Base-by-base conservation (phyloP, 306 rosid species). In the Urtica urens region DNA sequence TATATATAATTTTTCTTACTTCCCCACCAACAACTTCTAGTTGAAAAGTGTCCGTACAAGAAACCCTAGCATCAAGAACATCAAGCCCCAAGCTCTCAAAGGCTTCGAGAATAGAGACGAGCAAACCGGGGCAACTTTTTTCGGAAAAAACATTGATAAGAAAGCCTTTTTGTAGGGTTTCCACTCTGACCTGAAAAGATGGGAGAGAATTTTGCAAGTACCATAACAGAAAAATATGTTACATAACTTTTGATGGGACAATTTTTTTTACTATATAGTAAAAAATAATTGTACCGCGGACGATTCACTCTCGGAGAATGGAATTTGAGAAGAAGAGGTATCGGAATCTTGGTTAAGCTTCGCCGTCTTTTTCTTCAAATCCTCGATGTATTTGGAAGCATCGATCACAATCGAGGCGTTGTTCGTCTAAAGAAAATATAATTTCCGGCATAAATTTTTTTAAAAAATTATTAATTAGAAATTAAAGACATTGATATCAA, bases 1-100 rank as follows among this genome's bases (percentile, higher is more conserved):
- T 17, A 5, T 53, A 27, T 3, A 13, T 15, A 7, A n/a, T 14
- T 11, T 10, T 29, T 46, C 67, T 41, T 43, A 83, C 94, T 62
- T 87, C 93, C 78, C 69, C 87, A 44, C 94, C 94, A 9, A 78
- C 60, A 2, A 88, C 93, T 70, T 88, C 72, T 10, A 83, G 79
- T 33, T 78, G 93, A 64, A 88, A 88, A 55, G 49, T 73, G 52
- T 83, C 93, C 30, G 81, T 71, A 59, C 95, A 88, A 58, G 96
- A 78, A 69, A 81, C 88, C 83, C 78, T 78, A 62, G 96, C 96
- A 65, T 88, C 83, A 26, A 78, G 81, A 38, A 88, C 95, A 51
- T 78, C 88, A 53, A 83, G 94, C 19, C 88, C 86, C 20, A 88
- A 54, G 39, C 72, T 76, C 41, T 76, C 96, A 38, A 88, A 83